Base-by-base conservation (phyloP, 176 grass and related monocot genomes). In the Panicum miliaceum region DNA sequence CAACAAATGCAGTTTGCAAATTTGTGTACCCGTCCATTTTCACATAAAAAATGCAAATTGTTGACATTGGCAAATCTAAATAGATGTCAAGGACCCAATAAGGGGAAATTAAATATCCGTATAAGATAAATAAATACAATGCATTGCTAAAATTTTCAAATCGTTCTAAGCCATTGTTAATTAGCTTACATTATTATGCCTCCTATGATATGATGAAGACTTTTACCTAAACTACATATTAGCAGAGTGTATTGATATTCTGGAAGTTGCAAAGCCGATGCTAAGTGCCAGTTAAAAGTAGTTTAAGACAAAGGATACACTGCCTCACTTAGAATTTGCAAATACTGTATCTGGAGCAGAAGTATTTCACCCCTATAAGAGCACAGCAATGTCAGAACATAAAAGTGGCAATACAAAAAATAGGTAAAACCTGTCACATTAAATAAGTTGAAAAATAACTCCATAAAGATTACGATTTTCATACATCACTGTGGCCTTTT, bases 1-100 rank as follows among this genome's bases (percentile, higher is more conserved):
- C 92, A 97, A 80, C 92, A 92, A 60, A 97, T 86, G 81, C 84
- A 91, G 79, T 94, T 94, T 68, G 94, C 92, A 78, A 97, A 97
- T 86, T 97, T 94, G 37, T 94, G 92, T 65, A 94, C 78, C 42
- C 90, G 88, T 63, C 94, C 90, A 84, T 81, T 97, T 88, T 97
- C 94, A 57, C 84, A 97, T 51, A 97, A 89, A 81, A 92, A 86
- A 78, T 91, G 84, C 77, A 97, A 79, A 77, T 89, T 94, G 69
- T 90, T 97, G 78, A 82, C 32, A 72, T 92, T 94, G 51, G 90
- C 90, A 81, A 92, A 97, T 85, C 94, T 97, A 80, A 84, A 64
- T 41, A 88, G 62, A 50, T 48, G 73, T 97, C 70, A 97, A 97
- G 92, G 88, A 78, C 57, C 16, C 71, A 86, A 66, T 36, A 81